Evolutionary conservation across 164 flowering plant genomes (phyloP), one percentile per base, ranked within the genome.

Genomic region (Berberis thunbergii): DNA sequence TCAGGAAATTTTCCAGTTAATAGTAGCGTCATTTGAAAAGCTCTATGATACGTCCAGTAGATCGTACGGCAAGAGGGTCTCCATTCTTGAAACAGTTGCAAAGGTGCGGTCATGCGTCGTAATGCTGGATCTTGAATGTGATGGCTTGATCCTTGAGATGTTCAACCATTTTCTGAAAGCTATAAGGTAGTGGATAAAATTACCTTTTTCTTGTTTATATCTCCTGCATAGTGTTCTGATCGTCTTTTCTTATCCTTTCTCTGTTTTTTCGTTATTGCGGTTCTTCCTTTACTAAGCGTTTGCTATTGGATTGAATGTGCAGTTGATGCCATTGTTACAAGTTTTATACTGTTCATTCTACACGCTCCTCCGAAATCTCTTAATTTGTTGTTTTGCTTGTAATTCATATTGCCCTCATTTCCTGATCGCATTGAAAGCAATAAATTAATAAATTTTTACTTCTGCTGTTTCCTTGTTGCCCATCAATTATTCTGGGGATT

Each of bases 91-190:
- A 45, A 82, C 74, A 60, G 75, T 86, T 63, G 86, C 89, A 45
- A 81, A 70, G 64, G 83, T 86, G 42, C 79, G 86, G 60, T 82
- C 86, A 45, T 80, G 83, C 67, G 70, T 87, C 71, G 67, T 89
- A 64, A 81, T 89, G 93, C 70, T 89, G 66, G 93, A 89, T 73
- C 75, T 88, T 45, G 87, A 80, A 65, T 86, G 80, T 59, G 89
- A 86, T 64, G 73, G 59, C 7, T 54, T 84, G 64, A 76, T 86
- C 52, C 61, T 79, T 45, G 72, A 86, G 73, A 86, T 88, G 84
- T 84, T 88, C 57, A 71, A 76, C 13, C 72, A 67, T 53, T 78
- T 82, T 43, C 62, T 77, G 45, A 69, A 69, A 54, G 61, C 76
- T 10, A 71, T 78, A 48, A 76, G 81, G 85, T 81, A 76, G 62